Percentiles rank a stretch among this genome's conserved stretches.
Evolutionary conservation across 129 eudicot species (phyloP).

Genomic region (Dittrichia graveolens): DNA sequence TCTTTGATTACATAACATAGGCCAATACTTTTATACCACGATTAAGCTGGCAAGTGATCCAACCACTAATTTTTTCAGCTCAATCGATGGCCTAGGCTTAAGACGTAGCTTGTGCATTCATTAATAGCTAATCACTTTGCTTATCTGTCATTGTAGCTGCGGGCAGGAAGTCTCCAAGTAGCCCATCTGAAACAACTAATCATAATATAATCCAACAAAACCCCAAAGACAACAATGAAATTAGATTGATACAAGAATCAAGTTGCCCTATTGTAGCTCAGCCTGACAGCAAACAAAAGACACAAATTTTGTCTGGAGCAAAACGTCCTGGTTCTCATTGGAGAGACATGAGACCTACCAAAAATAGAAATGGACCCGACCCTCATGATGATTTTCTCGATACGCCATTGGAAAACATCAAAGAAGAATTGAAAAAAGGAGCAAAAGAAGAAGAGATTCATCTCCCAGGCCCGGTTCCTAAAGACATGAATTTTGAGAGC

Average conservation of each 20-base stretch:
- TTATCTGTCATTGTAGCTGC: conserved; percentile 39
- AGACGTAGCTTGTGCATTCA: too few relatives aligned
- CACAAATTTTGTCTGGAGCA: conserved; percentile 57
- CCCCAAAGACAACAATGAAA: conserved; percentile 39
- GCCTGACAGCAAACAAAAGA: conserved; percentile 30
- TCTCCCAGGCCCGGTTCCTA: conserved; percentile 45
- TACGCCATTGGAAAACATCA: conserved; percentile 83
- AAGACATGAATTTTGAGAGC: conserved; percentile 53
- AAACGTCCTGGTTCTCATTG: conserved; percentile 84
- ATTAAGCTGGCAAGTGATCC: too few relatives aligned
- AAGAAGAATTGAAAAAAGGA: conserved; percentile 51
- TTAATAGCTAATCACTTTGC: conserved; percentile 11
- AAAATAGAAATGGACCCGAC: conserved; percentile 73
- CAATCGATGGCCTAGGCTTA: too few relatives aligned
- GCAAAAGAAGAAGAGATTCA: conserved; percentile 47
- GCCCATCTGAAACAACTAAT: conserved; percentile 39
- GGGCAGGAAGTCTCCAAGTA: conserved; percentile 33
- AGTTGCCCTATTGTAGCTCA: conserved; percentile 38
- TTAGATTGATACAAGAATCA: conserved; percentile 33
- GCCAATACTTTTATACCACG: too few relatives aligned
- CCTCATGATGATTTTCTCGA: conserved; percentile 94
- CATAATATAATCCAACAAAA: conserved; percentile 39
- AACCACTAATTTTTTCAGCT: too few relatives aligned
- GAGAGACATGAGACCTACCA: conserved; percentile 89
- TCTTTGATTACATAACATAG: background rate